These are phyloP conservation scores for Tillandsia fasciculata DNA, from an alignment of 176 grass and related monocot genomes.

Conservation along the genomic window DNA sequence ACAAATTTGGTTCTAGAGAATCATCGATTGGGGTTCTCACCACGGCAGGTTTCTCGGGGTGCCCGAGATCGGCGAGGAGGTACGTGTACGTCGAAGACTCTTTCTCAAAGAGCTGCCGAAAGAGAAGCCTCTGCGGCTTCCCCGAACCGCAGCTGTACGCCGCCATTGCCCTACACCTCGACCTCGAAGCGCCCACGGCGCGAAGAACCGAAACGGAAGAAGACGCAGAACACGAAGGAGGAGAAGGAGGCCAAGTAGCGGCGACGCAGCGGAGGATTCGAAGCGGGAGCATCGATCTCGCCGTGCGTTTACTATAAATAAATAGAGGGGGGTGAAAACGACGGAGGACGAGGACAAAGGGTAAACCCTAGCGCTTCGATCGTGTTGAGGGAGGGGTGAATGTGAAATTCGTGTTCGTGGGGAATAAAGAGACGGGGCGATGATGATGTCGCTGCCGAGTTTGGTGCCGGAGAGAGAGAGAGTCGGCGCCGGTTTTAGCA, in stretches of 20 bases:
- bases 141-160: slow-evolving; percentile 18
- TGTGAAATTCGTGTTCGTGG: too few species aligned
- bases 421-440: too few species aligned
- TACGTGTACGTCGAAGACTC: slow-evolving; percentile 93
- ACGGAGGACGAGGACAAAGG: too few species aligned
- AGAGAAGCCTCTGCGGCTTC: slow-evolving; percentile 43
- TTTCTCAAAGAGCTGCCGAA: slow-evolving; percentile 94
- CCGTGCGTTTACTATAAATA: not conserved
- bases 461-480: too few species aligned
- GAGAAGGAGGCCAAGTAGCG: not conserved
- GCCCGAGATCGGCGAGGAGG: slow-evolving; percentile 77
- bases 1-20: not conserved
- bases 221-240: not conserved
- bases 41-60: slow-evolving; percentile 76
- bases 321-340: not conserved
- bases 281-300: not conserved
- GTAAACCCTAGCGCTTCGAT: too few species aligned
- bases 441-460: too few species aligned
- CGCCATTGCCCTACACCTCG: slow-evolving; percentile 38
- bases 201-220: not conserved
- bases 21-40: slow-evolving; percentile 28
- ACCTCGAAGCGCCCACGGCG: not conserved
- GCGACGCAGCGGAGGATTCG: not conserved
- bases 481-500: too few species aligned
- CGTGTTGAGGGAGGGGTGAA: too few species aligned